A percentile compares a stretch with the other conserved stretches of the same genome.
Evolutionary conservation across 805 yeast genomes (phyloP).

Genomic region (Kodamaea kaohsiungensis): DNA sequence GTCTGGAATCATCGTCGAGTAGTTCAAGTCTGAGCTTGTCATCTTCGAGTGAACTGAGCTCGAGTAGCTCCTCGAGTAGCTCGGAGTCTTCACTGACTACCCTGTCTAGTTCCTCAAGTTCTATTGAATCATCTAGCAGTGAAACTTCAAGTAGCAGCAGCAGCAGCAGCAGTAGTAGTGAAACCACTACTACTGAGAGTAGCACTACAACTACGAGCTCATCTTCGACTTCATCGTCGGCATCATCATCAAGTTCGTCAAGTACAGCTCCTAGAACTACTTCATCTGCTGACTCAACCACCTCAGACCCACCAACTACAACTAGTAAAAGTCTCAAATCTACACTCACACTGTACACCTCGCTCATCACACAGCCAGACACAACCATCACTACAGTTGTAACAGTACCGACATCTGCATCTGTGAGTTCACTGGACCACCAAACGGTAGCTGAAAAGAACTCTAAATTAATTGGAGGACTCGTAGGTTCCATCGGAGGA

Average conservation of each 20-base stretch:
- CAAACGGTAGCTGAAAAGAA: constrained; percentile 22
- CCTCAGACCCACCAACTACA: constrained; percentile 10
- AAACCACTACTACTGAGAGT: not conserved
- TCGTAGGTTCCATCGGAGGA: constrained; percentile 50
- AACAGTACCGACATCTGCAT: constrained; percentile 37
- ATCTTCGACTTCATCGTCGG: not conserved
- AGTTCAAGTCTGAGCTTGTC: not conserved
- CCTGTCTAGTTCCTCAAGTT: not conserved
- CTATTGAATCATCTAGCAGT: not conserved
- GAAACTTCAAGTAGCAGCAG: not conserved
- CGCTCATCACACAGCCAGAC: constrained; percentile 24
- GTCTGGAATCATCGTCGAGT: not conserved
- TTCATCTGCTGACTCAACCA: constrained; percentile 3
- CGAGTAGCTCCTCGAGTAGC: not conserved
- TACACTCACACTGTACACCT: constrained; percentile 17
- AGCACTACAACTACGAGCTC: not conserved
- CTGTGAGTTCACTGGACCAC: constrained; percentile 13
- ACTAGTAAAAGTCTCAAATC: constrained; percentile 1
- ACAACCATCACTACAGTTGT: constrained; percentile 44
- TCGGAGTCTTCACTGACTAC: not conserved
- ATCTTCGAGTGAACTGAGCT: not conserved
- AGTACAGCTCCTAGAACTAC: constrained; percentile 1
- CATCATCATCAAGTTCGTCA: not conserved
- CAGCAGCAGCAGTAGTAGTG: too few relatives aligned
- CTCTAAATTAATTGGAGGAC: constrained; percentile 43